Evolutionary conservation across 352 stramenopile genomes (phyloP), one percentile per base, ranked within the genome.

Genomic region (Phytophthora foliorum): DNA sequence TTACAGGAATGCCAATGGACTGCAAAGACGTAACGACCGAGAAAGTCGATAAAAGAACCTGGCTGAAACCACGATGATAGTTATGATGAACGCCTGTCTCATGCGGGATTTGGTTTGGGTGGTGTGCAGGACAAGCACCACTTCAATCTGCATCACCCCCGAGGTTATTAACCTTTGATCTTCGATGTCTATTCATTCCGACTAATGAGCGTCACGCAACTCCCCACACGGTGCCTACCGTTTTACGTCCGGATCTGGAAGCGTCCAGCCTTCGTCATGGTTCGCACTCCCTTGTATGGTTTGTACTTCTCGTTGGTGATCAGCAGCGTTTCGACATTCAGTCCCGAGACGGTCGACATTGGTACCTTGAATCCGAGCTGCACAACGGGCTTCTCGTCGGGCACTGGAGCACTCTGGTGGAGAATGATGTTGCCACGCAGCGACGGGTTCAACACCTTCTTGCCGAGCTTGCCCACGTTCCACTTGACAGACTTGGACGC

Each of bases 271-370:
- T 98, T 98, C 31, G 97, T 97, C 67, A 99, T 92, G 51, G 97
- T 98, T 57, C 97, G 89, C 49, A 99, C 97, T 31, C 97, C 97
- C 86, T 99, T 99, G 89, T 99, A 99, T 8, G 97, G 97, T 66
- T 96, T 97, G 82, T 99, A 99, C 61, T 92, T 93, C 80, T 99
- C 98, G 73, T 98, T 98, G 29, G 90, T 96, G 51, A 99, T 87
- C 42, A 97, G 67, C 45, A 99, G 74, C 45, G 97, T 98, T 72
- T 97, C 94, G 41, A 99, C 97, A 44, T 96, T 93, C 48, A 99
- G 75, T 13, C 97, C 97, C 64, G 93, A 98, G 44, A 99, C 95
- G 8, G 95, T 99, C 11, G 95, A 90, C 79, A 98, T 93, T 17
- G 97, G 88, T 57, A 99, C 97, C 75, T 99, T 99, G 88, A 98